Base-by-base conservation (phyloP, 768 basidiomycete genomes). In the Amanita phalloides region DNA sequence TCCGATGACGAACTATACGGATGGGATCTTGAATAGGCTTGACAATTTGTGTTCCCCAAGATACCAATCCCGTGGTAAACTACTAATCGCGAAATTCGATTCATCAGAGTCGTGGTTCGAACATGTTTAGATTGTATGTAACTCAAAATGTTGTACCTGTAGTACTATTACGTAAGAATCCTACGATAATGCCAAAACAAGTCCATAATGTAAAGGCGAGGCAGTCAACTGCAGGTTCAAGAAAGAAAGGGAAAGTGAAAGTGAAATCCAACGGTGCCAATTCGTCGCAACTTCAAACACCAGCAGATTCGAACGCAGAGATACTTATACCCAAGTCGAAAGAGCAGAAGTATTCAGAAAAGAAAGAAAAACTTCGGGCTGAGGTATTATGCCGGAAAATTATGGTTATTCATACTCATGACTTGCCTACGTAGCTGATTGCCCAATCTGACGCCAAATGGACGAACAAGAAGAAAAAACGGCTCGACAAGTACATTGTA, bases 401-500 rank as follows among this genome's bases (percentile, higher is more conserved):
- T 21, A n/a, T 38, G n/a, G 11, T 41, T 26, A n/a, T 49, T 41
- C 33, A 11, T 14, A 2, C 20, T 39, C 5, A 17, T 49, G 20
- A 28, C 35, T 21, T 38, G n/a, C 13, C 33, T 41, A 51, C 20
- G 53, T 53, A 78, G 76, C 68, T 77, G 41, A 64, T 66, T 32
- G 64, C 68, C 26, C 76, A 82, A 63, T 75, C 80, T 7, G 77
- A 85, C 42, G 79, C 77, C 3, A 87, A 85, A 62, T 82, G 89
- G 73, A 86, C 78, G 41, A 78, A 70, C 53, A 93, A 93, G 71
- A 94, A 90, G 70, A 84, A 81, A 70, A 93, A 87, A 64, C 72
- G 90, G 48, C 69, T 98, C 4, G 94, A 97, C 56, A 90, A 90
- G 56, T 98, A 92, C 61, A 93, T 97, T 59, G 91, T 90, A 51